Percentiles rank a stretch among this genome's conserved stretches.
These are phyloP conservation scores for Syzygium aromaticum DNA, from an alignment of 345 rosid species.

Conservation along the genomic window DNA sequence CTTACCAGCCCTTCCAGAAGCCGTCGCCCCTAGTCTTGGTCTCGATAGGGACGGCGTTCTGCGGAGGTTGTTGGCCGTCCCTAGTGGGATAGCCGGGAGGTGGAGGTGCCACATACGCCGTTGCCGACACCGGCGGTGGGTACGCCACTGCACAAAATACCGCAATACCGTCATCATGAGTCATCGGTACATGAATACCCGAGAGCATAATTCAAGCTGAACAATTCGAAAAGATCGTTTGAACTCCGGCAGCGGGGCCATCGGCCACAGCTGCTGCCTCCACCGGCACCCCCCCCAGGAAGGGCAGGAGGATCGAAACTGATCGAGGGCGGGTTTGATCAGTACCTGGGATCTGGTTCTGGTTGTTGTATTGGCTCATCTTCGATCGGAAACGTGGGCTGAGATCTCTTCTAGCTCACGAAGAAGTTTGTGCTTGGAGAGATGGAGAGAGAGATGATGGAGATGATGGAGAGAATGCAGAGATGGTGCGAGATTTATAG, in stretches of 20 bases:
- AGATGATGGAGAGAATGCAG: background rate
- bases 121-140: constrained; percentile 11
- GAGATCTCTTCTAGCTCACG: background rate
- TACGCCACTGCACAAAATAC: constrained; percentile 10
- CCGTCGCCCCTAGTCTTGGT: constrained; percentile 65
- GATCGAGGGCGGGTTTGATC: background rate
- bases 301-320: background rate
- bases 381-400: background rate
- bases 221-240: background rate
- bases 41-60: constrained; percentile 15
- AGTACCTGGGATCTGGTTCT: constrained; percentile 18
- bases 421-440: background rate
- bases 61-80: constrained; percentile 10
- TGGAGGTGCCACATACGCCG: constrained; percentile 26
- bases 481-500: background rate
- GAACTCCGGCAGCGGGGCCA: background rate
- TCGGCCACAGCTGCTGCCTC: background rate
- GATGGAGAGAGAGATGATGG: background rate
- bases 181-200: background rate
- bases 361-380: constrained; percentile 24
- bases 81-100: constrained; percentile 47
- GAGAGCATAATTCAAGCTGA: background rate
- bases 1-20: constrained; percentile 74
- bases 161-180: background rate
- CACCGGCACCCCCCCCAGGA: background rate